Evolutionary conservation across 164 flowering plant genomes (phyloP), one percentile per base, ranked within the genome.

Genomic region (Aristolochia fimbriata): DNA sequence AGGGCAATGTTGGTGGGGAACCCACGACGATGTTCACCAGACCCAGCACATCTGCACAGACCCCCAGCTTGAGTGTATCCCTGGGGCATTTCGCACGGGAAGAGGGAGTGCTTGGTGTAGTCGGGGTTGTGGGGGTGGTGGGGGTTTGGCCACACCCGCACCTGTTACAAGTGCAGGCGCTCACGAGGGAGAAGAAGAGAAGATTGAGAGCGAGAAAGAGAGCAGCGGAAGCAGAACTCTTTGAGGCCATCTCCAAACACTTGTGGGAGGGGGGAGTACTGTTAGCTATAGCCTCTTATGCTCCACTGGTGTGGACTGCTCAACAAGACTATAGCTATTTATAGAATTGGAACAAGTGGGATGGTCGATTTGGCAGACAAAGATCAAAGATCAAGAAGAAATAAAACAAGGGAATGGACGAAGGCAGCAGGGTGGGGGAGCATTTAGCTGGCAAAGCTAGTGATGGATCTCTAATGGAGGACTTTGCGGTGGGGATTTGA

Each of bases 11-110:
- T 20, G 86, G 73, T 24, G 96, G 86, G 31, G 66, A 59, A 10
- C 91, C 89, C 22, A 85, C 67, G 20, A 72, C 74, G 23, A 81
- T n/a, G 59, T 72, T 60, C 20, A 82, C 67, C 56, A 85, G 48
- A 41, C 57, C 85, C 23, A 88, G 63, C 69, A 86, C 16, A 57
- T 86, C 61, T 15, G 80, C 86, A 59, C 96, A 88, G 1, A 78
- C 89, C 9, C 85, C 88, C 25, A 88, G 62, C 70, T 87, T 85
- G 0, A 87, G 77, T 22, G 89, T 70, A 61, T 86, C 87, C 31
- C 47, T 83, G 2, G 88, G 93, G 77, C 92, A 83, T 17, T 20
- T 60, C 5, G 55, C 62, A 15, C 25, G 4, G 56, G 64, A 4
- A 16, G 55, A 20, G 1, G 63, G 63, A 11, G 55, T 49, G 1